These are phyloP conservation scores for Dendrobium chrysotoxum DNA, from an alignment of 106 monocot species.

Conservation along the genomic window DNA sequence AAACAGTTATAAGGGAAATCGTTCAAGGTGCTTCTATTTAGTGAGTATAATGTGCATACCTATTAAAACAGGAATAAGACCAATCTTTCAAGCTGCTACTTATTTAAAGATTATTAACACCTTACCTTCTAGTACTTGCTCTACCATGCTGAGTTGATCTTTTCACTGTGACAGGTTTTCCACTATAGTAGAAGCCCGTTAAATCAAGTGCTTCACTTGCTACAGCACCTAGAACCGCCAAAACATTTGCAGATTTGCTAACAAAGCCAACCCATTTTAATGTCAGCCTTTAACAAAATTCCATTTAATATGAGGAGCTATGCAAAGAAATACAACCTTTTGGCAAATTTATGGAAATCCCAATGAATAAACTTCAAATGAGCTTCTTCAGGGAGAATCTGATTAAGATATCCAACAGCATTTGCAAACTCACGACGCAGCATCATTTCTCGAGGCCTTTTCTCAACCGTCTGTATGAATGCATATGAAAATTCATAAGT, in stretches of 20 bases:
- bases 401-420: conserved; percentile 95
- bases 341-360: conserved; percentile 99
- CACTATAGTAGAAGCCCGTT: conserved; percentile 96
- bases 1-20: background rate
- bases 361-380: conserved; percentile 96
- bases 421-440: conserved; percentile 87
- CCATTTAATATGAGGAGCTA: background rate
- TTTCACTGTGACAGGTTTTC: conserved; percentile 50
- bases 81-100: background rate
- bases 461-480: conserved; percentile 83
- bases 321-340: conserved; percentile 43
- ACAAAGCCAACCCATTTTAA: conserved; percentile 9
- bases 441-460: conserved; percentile 99
- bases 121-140: conserved; percentile 51
- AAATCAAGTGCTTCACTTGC: conserved; percentile 93
- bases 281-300: conserved; percentile 6
- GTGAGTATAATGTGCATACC: background rate
- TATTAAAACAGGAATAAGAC: background rate
- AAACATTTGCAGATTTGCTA: conserved; percentile 95
- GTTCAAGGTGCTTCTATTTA: background rate
- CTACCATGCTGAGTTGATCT: conserved; percentile 33
- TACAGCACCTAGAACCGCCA: conserved; percentile 87
- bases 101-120: background rate
- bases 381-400: conserved; percentile 79
- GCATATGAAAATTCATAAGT: conserved; percentile 2